Percentiles rank a stretch among this genome's conserved stretches.
phyloP scores from a whole-genome alignment of 306 rosid species.

The Quercus ilex region DNA sequence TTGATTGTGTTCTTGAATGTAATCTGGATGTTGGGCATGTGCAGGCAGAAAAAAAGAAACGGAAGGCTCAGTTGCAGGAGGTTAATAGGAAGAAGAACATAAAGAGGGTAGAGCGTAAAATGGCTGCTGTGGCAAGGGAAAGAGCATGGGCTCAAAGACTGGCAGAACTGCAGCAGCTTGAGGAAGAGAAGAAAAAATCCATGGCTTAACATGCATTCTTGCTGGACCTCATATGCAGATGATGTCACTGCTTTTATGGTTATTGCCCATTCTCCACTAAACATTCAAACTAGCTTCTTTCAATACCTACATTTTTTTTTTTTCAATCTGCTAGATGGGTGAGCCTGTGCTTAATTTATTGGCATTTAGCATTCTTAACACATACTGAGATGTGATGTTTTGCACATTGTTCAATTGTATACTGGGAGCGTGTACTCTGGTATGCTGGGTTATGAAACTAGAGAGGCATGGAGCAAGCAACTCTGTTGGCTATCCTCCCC shows the following conservation, averaged over 20 bases:
- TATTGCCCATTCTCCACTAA: constrained; percentile 8
- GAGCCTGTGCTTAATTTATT: not conserved
- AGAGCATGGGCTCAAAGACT: constrained; percentile 71
- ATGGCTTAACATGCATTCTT: constrained; percentile 30
- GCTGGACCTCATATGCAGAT: constrained; percentile 4
- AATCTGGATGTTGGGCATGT: constrained; percentile 19
- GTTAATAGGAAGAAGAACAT: constrained; percentile 70
- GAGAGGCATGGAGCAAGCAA: too few species aligned
- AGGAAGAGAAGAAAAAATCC: constrained; percentile 63
- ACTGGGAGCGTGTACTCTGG: not conserved
- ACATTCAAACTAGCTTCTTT: not conserved
- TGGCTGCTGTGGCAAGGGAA: constrained; percentile 96
- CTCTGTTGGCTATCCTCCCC: too few species aligned
- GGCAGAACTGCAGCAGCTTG: constrained; percentile 63
- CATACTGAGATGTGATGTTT: not conserved
- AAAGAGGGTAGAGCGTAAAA: constrained; percentile 76
- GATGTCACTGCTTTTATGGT: constrained; percentile 1
- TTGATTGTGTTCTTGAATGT: constrained; percentile 10
- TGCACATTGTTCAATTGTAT: not conserved
- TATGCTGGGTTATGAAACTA: too few species aligned
- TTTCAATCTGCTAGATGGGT: constrained; percentile 15
- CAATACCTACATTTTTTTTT: not conserved
- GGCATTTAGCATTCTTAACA: not conserved
- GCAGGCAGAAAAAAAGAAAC: constrained; percentile 72
- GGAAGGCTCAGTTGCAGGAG: constrained; percentile 77